Conservation (phyloP, 768 basidiomycete genomes). For the Leucocoprinus leucothites region DNA sequence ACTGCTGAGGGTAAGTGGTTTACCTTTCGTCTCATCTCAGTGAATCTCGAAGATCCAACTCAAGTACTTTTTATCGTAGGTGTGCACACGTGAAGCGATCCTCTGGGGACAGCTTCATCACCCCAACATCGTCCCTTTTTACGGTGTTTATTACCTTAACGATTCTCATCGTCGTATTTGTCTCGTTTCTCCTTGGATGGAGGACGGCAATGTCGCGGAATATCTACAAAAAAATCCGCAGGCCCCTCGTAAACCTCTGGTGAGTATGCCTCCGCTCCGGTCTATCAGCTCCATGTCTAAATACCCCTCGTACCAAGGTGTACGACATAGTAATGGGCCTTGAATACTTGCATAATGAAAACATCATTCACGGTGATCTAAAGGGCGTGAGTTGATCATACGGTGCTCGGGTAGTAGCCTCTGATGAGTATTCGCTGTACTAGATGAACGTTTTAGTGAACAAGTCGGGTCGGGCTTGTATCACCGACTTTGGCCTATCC, state of each 20-base stretch:
- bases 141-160: slow-evolving; percentile 8
- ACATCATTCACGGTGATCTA: slow-evolving; percentile 16
- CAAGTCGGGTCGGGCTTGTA: slow-evolving; percentile 11
- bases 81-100: slow-evolving; percentile 6
- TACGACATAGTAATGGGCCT: slow-evolving; percentile 13
- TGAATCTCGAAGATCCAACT: too few species aligned
- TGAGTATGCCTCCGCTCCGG: too few species aligned
- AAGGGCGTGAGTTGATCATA: slow-evolving; percentile 13
- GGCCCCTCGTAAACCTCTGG: too few species aligned
- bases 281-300: too few species aligned
- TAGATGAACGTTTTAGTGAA: slow-evolving; percentile 16
- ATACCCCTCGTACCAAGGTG: too few species aligned
- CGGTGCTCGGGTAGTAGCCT: neutral
- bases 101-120: slow-evolving; percentile 9
- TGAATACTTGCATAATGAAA: slow-evolving; percentile 14
- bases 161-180: neutral
- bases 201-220: slow-evolving; percentile 9
- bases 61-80: neutral
- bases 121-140: slow-evolving; percentile 8
- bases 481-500: slow-evolving; percentile 17
- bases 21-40: too few species aligned
- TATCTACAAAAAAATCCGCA: slow-evolving; percentile 6
- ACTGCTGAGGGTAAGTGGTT: too few species aligned
- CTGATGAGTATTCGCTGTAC: neutral
- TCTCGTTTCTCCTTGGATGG: slow-evolving; percentile 16